Percentiles rank a stretch among this genome's conserved stretches.
Conservation (phyloP, 2,329 filamentous ascomycete species). For the Neofusicoccum ribis region DNA sequence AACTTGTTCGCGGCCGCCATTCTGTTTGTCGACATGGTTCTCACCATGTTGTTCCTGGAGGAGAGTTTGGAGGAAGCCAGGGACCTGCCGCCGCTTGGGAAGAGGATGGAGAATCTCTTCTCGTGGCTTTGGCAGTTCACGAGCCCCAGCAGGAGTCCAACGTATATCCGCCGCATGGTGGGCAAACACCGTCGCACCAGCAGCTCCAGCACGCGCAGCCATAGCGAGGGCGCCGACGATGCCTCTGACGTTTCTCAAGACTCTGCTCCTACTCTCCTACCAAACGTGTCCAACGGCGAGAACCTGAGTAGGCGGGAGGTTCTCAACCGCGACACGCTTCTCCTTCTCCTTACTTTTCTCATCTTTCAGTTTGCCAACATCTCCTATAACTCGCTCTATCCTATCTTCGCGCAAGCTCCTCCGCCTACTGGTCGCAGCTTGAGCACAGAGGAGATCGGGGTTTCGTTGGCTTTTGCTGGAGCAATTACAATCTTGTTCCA, state of each 20-base stretch:
- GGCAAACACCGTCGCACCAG: slow-evolving; percentile 28
- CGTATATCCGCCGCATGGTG: slow-evolving; percentile 53
- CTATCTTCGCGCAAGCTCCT: slow-evolving; percentile 79
- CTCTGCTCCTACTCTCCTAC: slow-evolving; percentile 42
- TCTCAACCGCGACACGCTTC: slow-evolving; percentile 76
- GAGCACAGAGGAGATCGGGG: slow-evolving; percentile 76
- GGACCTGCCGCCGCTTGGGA: slow-evolving; percentile 60
- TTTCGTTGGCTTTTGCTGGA: slow-evolving; percentile 82
- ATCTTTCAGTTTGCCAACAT: slow-evolving; percentile 94
- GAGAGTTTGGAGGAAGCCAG: slow-evolving; percentile 76
- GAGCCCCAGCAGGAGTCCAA: slow-evolving; percentile 57
- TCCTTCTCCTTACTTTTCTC: slow-evolving; percentile 81
- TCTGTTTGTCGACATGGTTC: slow-evolving; percentile 68
- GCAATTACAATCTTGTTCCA: slow-evolving; percentile 88
- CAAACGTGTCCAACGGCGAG: slow-evolving; percentile 38
- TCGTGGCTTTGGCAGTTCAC: slow-evolving; percentile 70
- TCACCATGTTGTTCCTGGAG: slow-evolving; percentile 79
- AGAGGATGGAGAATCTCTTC: slow-evolving; percentile 62
- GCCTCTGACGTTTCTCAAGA: slow-evolving; percentile 31
- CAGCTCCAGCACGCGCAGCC: slow-evolving; percentile 42
- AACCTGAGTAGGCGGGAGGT: slow-evolving; percentile 59
- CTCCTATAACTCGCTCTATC: slow-evolving; percentile 92
- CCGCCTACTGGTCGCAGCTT: slow-evolving; percentile 76
- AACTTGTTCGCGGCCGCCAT: slow-evolving; percentile 77
- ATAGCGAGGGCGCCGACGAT: slow-evolving; percentile 46